Conservation (phyloP, 176 grass and related monocot species). For the Paspalum notatum region DNA sequence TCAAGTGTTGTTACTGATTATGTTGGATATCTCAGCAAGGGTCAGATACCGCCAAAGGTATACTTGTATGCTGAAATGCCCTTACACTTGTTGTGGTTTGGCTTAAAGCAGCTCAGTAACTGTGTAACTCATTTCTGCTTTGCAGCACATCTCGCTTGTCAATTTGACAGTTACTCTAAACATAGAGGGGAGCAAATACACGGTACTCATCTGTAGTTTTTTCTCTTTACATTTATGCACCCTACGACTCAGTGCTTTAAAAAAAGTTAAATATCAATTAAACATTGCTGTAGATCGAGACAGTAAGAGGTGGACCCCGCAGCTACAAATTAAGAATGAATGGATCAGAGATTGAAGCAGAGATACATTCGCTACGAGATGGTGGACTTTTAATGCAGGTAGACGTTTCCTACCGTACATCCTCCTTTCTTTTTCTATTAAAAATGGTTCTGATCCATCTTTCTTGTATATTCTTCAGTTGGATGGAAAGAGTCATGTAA, state of each 20-base stretch:
- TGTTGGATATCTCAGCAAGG: conserved; percentile 97
- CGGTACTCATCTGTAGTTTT: conserved; percentile 60
- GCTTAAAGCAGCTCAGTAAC: conserved; percentile 22
- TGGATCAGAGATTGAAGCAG: conserved; percentile 82
- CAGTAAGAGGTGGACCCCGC: conserved; percentile 81
- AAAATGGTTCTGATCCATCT: conserved; percentile 13
- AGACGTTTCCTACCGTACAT: conserved; percentile 35
- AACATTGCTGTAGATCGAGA: conserved; percentile 67
- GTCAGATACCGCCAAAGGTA: conserved; percentile 99
- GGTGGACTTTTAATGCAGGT: conserved; percentile 99
- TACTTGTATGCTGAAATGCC: conserved; percentile 43
- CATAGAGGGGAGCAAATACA: conserved; percentile 99
- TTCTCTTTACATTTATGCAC: conserved; percentile 37
- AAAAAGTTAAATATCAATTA: conserved; percentile 41
- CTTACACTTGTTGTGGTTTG: conserved; percentile 27
- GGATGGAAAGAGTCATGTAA: conserved; percentile 98
- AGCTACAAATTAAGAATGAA: conserved; percentile 96
- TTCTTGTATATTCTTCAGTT: conserved; percentile 62
- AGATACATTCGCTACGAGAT: conserved; percentile 93
- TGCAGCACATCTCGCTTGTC: conserved; percentile 99
- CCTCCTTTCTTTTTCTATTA: neutral
- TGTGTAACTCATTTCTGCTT: conserved; percentile 41
- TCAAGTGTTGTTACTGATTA: conserved; percentile 79
- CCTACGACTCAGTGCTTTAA: conserved; percentile 25
- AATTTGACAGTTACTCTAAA: conserved; percentile 92